A percentile compares a stretch with the other conserved stretches of the same genome.
Conservation (phyloP, 495 filamentous ascomycete genomes). For the Hyaloscypha hepaticicola region DNA sequence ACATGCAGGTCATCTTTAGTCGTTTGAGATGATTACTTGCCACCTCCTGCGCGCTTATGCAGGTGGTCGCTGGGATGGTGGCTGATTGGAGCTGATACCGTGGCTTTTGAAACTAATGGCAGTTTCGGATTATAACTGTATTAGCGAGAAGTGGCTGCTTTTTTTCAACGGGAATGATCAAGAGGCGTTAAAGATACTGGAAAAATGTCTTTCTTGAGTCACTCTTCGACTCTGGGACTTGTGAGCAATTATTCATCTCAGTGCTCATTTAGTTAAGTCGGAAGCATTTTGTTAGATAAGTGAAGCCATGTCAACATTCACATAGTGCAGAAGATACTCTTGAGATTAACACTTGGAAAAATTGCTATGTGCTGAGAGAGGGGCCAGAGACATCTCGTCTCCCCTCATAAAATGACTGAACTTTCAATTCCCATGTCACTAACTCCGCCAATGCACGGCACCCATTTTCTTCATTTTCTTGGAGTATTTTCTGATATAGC, state of each 20-base stretch:
- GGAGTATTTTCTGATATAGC: slow-evolving; percentile 1
- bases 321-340: background rate
- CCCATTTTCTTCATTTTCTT: slow-evolving; percentile 26
- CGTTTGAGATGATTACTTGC: background rate
- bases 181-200: too few species aligned
- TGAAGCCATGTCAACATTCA: background rate
- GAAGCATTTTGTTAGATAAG: too few species aligned
- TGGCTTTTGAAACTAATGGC: background rate
- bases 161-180: too few species aligned
- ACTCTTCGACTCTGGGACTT: too few species aligned
- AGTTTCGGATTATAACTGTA: too few species aligned
- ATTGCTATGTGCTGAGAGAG: background rate
- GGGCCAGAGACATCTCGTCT: background rate
- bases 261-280: too few species aligned
- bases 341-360: background rate
- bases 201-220: too few species aligned
- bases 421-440: slow-evolving; percentile 3
- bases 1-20: background rate
- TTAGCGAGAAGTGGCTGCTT: background rate
- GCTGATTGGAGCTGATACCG: background rate
- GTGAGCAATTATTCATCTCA: too few species aligned
- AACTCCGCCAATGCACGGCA: slow-evolving; percentile 30
- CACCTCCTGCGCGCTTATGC: background rate
- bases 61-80: background rate
- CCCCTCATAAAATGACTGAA: slow-evolving; percentile 17